These are phyloP conservation scores for Inonotus obliquus DNA, from an alignment of 1,284 basidiomycete species.

Conservation along the genomic window DNA sequence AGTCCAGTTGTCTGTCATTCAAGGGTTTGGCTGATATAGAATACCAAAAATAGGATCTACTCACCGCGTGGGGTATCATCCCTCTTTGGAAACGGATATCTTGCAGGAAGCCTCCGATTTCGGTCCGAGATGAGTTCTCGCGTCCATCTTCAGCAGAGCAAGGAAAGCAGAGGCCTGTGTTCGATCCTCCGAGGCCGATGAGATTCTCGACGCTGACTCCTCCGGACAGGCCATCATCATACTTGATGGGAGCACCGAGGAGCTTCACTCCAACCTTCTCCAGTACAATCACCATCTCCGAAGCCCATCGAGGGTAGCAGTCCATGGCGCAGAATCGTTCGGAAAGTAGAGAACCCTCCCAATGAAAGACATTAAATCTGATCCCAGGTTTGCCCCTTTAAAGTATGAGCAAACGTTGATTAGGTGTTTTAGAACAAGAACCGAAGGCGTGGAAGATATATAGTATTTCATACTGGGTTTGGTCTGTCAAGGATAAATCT, in stretches of 20 bases:
- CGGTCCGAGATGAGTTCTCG: background rate
- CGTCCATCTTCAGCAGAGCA: background rate
- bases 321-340: background rate
- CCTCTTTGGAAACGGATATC: background rate
- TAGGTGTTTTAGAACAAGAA: background rate
- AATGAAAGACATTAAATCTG: background rate
- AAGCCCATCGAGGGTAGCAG: background rate
- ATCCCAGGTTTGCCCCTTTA: background rate
- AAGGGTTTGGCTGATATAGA: background rate
- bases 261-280: background rate
- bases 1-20: background rate
- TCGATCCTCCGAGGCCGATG: background rate
- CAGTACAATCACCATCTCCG: background rate
- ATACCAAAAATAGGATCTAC: background rate
- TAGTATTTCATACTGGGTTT: too few species aligned
- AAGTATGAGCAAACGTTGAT: background rate
- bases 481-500: background rate
- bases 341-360: background rate
- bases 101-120: background rate
- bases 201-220: background rate
- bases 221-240: background rate
- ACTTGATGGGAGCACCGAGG: background rate
- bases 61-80: constrained; percentile 1
- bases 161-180: background rate
- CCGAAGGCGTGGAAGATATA: background rate